phyloP scores from a whole-genome alignment of 805 yeast genomes.

The Suhomyces pyralidae region DNA sequence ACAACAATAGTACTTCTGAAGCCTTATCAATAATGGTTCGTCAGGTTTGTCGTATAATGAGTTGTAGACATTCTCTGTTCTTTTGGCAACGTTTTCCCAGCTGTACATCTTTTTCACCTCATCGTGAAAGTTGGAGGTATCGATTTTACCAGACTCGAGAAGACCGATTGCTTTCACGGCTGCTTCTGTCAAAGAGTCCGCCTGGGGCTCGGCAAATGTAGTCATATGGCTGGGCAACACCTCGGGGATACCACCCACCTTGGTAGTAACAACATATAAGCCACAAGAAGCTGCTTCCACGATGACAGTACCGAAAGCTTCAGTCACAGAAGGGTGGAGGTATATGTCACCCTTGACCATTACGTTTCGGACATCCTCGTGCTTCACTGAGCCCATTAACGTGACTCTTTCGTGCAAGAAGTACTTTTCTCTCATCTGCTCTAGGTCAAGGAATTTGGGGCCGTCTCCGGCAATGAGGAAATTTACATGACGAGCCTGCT shows the following conservation, averaged over 20 bases:
- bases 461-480: constrained; percentile 96
- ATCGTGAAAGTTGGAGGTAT: constrained; percentile 73
- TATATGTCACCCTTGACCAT: constrained; percentile 94
- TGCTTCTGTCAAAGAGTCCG: constrained; percentile 71
- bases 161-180: constrained; percentile 66
- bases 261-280: constrained; percentile 85
- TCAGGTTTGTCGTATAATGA: constrained; percentile 41
- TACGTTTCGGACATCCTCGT: constrained; percentile 88
- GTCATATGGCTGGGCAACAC: constrained; percentile 93
- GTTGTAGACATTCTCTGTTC: constrained; percentile 83
- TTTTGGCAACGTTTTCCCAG: constrained; percentile 83
- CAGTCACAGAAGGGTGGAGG: constrained; percentile 89
- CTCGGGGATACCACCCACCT: constrained; percentile 97
- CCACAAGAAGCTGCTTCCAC: constrained; percentile 99
- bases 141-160: constrained; percentile 55
- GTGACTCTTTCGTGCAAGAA: constrained; percentile 85
- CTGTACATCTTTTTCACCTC: constrained; percentile 81
- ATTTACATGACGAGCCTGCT: constrained; percentile 56
- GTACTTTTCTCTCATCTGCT: constrained; percentile 88
- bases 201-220: constrained; percentile 84
- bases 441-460: constrained; percentile 88
- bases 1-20: constrained; percentile 63
- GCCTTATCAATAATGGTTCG: constrained; percentile 54
- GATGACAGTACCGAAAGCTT: constrained; percentile 95
- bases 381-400: constrained; percentile 81